phyloP scores from a whole-genome alignment of 805 yeast genomes.

The Isabelozyma pseudorhagii region DNA sequence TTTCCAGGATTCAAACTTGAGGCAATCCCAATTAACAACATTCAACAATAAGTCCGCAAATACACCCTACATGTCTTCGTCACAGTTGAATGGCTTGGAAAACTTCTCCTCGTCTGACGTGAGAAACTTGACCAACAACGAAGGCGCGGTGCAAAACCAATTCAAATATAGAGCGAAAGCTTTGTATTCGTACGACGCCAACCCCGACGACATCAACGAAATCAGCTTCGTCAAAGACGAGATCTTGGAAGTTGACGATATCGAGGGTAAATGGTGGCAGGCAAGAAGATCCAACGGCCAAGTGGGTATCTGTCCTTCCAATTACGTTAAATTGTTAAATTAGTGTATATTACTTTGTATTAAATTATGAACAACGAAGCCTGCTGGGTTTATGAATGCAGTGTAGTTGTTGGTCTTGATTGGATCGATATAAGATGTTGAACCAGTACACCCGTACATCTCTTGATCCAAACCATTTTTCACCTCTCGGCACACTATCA shows the following conservation, averaged over 20 bases:
- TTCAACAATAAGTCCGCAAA: slow-evolving; percentile 24
- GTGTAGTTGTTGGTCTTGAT: neutral
- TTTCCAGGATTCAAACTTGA: slow-evolving; percentile 30
- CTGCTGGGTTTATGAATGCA: too few relatives aligned
- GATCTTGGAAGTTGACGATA: slow-evolving; percentile 85
- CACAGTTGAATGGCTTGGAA: slow-evolving; percentile 61
- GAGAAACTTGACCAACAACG: slow-evolving; percentile 28
- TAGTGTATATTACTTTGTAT: slow-evolving; percentile 9
- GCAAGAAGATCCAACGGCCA: slow-evolving; percentile 87
- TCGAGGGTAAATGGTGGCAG: slow-evolving; percentile 98
- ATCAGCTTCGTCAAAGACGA: slow-evolving; percentile 89
- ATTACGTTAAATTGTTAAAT: slow-evolving; percentile 76
- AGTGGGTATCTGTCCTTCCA: slow-evolving; percentile 94
- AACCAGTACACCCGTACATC: neutral
- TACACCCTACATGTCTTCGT: slow-evolving; percentile 45
- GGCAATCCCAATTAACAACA: slow-evolving; percentile 32
- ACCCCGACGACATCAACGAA: slow-evolving; percentile 90
- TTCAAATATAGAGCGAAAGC: slow-evolving; percentile 88
- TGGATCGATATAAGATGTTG: neutral
- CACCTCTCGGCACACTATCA: too few relatives aligned
- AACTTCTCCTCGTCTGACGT: slow-evolving; percentile 43
- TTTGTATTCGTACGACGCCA: slow-evolving; percentile 81
- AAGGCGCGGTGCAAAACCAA: slow-evolving; percentile 18
- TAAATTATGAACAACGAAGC: too few relatives aligned
- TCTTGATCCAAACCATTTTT: neutral